phyloP scores from a whole-genome alignment of 768 basidiomycete species.

The Strobilomyces echinocephalus region DNA sequence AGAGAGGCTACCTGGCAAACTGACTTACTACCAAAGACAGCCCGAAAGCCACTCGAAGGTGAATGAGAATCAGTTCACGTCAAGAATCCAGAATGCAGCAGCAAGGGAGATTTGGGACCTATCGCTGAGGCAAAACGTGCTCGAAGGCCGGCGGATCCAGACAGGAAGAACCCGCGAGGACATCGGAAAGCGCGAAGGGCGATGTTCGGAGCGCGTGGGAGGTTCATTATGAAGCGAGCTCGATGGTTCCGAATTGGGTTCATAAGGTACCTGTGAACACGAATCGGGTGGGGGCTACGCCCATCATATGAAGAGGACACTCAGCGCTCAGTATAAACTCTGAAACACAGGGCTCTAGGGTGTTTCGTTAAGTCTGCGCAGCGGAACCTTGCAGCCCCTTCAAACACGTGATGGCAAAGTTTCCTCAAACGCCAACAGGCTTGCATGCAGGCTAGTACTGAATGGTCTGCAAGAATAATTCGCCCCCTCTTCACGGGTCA shows the following conservation, averaged over 20 bases:
- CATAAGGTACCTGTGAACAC: background rate
- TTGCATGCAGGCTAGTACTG: background rate
- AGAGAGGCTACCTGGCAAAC: background rate
- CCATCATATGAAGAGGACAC: background rate
- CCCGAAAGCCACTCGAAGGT: no score
- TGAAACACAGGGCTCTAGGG: background rate
- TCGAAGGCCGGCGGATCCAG: slow-evolving; percentile 1
- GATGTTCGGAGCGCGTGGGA: slow-evolving; percentile 3
- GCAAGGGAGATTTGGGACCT: background rate
- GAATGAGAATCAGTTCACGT: background rate
- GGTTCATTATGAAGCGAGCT: background rate
- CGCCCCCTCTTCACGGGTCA: background rate
- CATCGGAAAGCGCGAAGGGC: background rate
- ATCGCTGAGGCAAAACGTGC: background rate
- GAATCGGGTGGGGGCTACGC: no score
- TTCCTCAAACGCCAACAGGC: background rate
- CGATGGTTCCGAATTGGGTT: background rate
- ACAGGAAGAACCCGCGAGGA: background rate
- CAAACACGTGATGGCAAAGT: background rate
- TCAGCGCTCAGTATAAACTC: background rate
- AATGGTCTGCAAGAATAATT: background rate
- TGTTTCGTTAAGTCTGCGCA: background rate
- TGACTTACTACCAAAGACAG: background rate
- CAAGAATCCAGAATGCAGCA: background rate
- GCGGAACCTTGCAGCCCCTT: background rate